Conservation (phyloP, 371 early-diverging fungal genomes). For the Mortierella sp. region DNA sequence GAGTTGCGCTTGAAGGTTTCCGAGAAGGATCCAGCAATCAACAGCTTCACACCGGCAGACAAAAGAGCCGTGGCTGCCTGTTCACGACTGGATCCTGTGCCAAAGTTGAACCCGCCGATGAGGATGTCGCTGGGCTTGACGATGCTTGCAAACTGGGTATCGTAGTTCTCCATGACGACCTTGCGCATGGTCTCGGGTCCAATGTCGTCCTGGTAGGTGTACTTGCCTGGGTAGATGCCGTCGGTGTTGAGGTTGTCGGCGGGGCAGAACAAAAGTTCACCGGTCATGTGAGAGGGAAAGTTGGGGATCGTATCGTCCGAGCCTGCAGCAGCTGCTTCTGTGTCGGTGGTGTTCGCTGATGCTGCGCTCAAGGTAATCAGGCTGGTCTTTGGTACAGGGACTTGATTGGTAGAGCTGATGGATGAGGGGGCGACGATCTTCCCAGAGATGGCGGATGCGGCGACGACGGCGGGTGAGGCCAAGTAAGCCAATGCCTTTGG, state of each 20-base stretch:
- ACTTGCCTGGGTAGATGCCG: conserved; percentile 96
- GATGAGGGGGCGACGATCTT: conserved; percentile 79
- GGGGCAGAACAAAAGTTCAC: conserved; percentile 88
- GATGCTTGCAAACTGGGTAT: conserved; percentile 82
- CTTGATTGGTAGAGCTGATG: not conserved
- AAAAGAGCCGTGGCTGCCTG: conserved; percentile 96
- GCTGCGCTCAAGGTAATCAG: conserved; percentile 19
- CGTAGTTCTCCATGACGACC: conserved; percentile 98
- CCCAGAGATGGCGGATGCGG: conserved; percentile 90
- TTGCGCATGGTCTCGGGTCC: conserved; percentile 88
- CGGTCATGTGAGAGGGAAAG: conserved; percentile 80
- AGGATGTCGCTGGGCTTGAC: conserved; percentile 83
- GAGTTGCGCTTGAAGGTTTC: conserved; percentile 98
- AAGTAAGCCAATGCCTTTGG: conserved; percentile 91
- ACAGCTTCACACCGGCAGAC: conserved; percentile 85
- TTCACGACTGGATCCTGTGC: conserved; percentile 96
- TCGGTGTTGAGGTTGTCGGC: conserved; percentile 97
- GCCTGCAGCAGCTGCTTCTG: conserved; percentile 12
- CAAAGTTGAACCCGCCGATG: conserved; percentile 95
- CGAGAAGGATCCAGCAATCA: conserved; percentile 91
- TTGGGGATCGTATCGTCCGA: conserved; percentile 67
- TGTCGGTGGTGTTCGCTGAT: conserved; percentile 20
- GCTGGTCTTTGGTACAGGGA: conserved; percentile 25
- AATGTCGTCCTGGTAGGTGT: conserved; percentile 96
- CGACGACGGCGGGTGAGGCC: conserved; percentile 94